Evolutionary conservation across 2,329 filamentous ascomycete species (phyloP).

Genomic region (Zasmidium angulare): DNA sequence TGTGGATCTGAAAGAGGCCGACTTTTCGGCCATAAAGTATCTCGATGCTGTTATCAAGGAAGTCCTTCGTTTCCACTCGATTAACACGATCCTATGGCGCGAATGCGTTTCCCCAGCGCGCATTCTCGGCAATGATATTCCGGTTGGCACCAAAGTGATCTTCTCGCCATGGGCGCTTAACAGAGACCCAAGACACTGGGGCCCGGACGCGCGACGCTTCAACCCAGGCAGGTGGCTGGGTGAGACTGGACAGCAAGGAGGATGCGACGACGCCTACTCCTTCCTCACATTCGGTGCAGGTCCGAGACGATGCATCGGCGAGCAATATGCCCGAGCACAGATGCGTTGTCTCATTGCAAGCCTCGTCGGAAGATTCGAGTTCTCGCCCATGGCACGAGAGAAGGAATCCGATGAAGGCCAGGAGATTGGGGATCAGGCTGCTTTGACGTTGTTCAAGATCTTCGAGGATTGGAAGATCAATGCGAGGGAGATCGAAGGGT

Average conservation of each 20-base stretch:
- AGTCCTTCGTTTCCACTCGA: conserved; percentile 16
- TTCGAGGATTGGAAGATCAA: conserved; percentile 12
- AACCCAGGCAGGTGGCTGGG: conserved; percentile 9
- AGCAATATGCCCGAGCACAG: conserved; percentile 8
- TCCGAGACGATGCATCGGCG: conserved; percentile 9
- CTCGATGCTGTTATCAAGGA: conserved; percentile 18
- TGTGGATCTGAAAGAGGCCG: neutral
- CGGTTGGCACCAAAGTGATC: conserved; percentile 6
- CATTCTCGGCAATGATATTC: conserved; percentile 1
- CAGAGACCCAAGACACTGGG: conserved; percentile 8
- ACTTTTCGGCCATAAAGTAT: conserved; percentile 8
- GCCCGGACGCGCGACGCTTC: conserved; percentile 4
- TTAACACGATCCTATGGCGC: conserved; percentile 19
- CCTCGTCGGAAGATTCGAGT: conserved; percentile 12
- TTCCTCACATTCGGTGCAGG: conserved; percentile 14
- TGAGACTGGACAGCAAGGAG: neutral
- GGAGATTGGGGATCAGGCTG: conserved; percentile 15
- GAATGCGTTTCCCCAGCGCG: conserved; percentile 2
- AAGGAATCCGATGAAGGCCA: conserved; percentile 8
- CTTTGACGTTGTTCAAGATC: conserved; percentile 17
- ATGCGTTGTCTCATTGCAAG: conserved; percentile 13
- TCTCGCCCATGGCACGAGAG: conserved; percentile 1
- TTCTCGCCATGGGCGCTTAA: conserved; percentile 10
- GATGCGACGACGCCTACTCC: neutral
- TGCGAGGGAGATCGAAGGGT: conserved; percentile 2